Percentiles rank a stretch among this genome's conserved stretches.
Evolutionary conservation across 2,329 filamentous ascomycete genomes (phyloP).

Genomic region (Trichoderma hamatum): DNA sequence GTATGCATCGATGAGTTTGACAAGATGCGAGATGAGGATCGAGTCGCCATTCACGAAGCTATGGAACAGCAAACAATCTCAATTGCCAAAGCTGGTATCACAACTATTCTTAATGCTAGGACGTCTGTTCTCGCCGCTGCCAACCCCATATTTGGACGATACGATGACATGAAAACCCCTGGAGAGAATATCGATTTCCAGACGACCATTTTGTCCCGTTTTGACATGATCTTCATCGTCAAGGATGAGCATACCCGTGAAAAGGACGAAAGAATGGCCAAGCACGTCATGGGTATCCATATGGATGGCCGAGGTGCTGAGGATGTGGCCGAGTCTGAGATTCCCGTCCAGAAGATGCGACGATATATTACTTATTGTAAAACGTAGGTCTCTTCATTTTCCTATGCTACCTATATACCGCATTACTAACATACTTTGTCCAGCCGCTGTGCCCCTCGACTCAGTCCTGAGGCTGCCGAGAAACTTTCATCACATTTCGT

Average conservation of each 20-base stretch:
- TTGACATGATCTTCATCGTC: constrained; percentile 99
- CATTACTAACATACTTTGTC: constrained; percentile 4
- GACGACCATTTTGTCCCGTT: constrained; percentile 95
- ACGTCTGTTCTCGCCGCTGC: constrained; percentile 95
- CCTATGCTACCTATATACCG: neutral
- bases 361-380: constrained; percentile 97
- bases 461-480: constrained; percentile 88
- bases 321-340: constrained; percentile 82
- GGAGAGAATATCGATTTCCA: constrained; percentile 99
- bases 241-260: constrained; percentile 89
- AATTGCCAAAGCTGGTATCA: constrained; percentile 97
- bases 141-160: constrained; percentile 96
- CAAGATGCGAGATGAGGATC: constrained; percentile 98
- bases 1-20: constrained; percentile 99
- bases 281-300: constrained; percentile 95
- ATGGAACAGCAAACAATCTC: constrained; percentile 99
- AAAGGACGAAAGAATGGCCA: constrained; percentile 90
- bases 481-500: constrained; percentile 98
- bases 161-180: constrained; percentile 96
- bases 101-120: constrained; percentile 92
- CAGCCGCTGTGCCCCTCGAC: constrained; percentile 86
- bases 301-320: constrained; percentile 86
- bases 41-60: constrained; percentile 97
- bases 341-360: constrained; percentile 95
- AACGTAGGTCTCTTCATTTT: constrained; percentile 61